Evolutionary conservation across 768 basidiomycete genomes (phyloP), one percentile per base, ranked within the genome.

Genomic region (Psilocybe cubensis): DNA sequence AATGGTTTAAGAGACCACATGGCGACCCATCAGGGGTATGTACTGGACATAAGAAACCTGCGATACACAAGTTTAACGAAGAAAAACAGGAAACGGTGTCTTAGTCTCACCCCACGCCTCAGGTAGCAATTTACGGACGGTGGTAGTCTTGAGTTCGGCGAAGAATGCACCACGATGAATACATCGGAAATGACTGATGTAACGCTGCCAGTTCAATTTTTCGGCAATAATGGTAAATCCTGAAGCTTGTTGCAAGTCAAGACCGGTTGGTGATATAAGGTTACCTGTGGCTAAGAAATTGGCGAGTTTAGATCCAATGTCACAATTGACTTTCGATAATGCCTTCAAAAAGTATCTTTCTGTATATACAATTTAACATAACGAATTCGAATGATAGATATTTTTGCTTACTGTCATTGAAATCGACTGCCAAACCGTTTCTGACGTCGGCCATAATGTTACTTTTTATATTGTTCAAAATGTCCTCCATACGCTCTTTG

Each of bases 101-200:
- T 18, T 17, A 0, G n/a, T 31, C 79, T 62, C 68, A 94, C 94
- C 97, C 97, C 97, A 99, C 29, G 96, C 92, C 74, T 99, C 97
- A 21, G 97, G 97, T 17, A 98, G 78, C 49, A 99, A 78, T 72
- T 98, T 98, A 61, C 97, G 88, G 54, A 99, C 97, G 20, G 94
- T 89, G 0, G 97, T 99, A 1, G 97, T 99, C 79, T 98, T 98
- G 52, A 98, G 85, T 72, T 98, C 95, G 6, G 96, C 92, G 70
- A 99, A 99, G 84, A 99, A 99, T 33, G 97, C 95, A 71, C 97
- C 97, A 75, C 97, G 92, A 75, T 99, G 97, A 27, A 99, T 94
- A 72, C 92, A 97, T 56, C 97, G 83, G 80, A 99, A 99, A 76
- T 99, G 97, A 68, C 91, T 92, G 72, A 99, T 94, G 73, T 98